Evolutionary conservation across 257 asterid genomes (phyloP).

Genomic region (Knoxia roxburghii): DNA sequence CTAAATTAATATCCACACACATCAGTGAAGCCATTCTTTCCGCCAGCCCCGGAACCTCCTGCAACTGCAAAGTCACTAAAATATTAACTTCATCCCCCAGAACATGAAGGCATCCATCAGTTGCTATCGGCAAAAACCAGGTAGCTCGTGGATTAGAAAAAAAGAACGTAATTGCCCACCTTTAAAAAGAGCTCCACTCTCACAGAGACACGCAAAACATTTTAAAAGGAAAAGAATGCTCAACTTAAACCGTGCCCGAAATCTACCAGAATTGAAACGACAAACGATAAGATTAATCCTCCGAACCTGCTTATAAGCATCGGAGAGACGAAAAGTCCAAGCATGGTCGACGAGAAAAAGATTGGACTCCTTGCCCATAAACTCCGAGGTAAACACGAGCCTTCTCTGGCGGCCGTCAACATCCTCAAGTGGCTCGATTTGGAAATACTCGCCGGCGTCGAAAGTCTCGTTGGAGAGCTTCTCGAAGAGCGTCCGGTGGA

Average conservation of each 20-base stretch:
- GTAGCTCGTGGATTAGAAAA: too few relatives aligned
- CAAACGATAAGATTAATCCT: not conserved
- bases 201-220: not conserved
- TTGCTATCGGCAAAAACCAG: not conserved
- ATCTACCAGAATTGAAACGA: too few relatives aligned
- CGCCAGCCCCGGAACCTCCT: constrained; percentile 82
- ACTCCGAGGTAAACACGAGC: constrained; percentile 50
- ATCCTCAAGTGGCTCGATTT: constrained; percentile 75
- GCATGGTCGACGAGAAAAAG: constrained; percentile 92
- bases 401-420: constrained; percentile 62
- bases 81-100: constrained; percentile 1
- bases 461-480: constrained; percentile 69
- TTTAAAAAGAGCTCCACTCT: too few relatives aligned
- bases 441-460: constrained; percentile 86
- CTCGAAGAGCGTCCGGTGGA: constrained; percentile 65
- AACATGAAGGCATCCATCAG: constrained; percentile 22
- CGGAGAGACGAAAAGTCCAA: constrained; percentile 90
- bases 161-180: too few relatives aligned
- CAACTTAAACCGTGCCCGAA: not conserved
- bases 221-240: not conserved
- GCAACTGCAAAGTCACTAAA: constrained; percentile 49
- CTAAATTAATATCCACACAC: constrained; percentile 77
- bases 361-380: constrained; percentile 52
- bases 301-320: constrained; percentile 80
- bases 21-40: constrained; percentile 89